Conservation (phyloP, 2,329 filamentous ascomycete genomes). For the Dothistroma pini region DNA sequence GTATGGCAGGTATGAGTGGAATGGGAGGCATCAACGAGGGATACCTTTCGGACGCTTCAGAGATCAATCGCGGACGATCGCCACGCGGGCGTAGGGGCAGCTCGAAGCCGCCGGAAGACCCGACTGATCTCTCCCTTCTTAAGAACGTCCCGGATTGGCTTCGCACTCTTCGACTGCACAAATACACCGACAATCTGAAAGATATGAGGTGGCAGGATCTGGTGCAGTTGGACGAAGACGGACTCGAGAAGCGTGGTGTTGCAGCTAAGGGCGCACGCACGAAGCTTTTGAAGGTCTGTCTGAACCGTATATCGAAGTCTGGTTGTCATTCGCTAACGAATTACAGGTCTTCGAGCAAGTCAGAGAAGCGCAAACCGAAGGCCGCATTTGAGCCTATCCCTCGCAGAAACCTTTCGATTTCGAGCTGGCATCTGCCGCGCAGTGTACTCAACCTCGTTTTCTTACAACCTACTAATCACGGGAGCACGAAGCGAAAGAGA, state of each 20-base stretch:
- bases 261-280: constrained; percentile 90
- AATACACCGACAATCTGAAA: constrained; percentile 98
- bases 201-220: constrained; percentile 96
- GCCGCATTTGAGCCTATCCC: constrained; percentile 24
- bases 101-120: constrained; percentile 97
- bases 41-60: constrained; percentile 90
- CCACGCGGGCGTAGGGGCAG: constrained; percentile 88
- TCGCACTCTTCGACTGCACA: constrained; percentile 89
- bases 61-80: constrained; percentile 84
- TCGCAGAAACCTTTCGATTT: constrained; percentile 2
- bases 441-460: constrained; percentile 8
- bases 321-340: constrained; percentile 30
- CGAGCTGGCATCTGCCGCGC: constrained; percentile 16
- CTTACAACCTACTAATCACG: constrained; percentile 9
- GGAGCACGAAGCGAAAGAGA: constrained; percentile 1
- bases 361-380: constrained; percentile 56
- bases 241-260: constrained; percentile 86
- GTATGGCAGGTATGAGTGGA: constrained; percentile 2
- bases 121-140: constrained; percentile 82
- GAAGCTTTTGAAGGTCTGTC: constrained; percentile 89
- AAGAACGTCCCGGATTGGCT: constrained; percentile 97
- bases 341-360: constrained; percentile 87
- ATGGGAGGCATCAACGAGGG: constrained; percentile 77
- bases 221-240: constrained; percentile 87
- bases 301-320: neutral